Percentiles rank a stretch among this genome's conserved stretches.
These are phyloP conservation scores for Athelia sp. DNA, from an alignment of 1,284 basidiomycete species.

Conservation along the genomic window DNA sequence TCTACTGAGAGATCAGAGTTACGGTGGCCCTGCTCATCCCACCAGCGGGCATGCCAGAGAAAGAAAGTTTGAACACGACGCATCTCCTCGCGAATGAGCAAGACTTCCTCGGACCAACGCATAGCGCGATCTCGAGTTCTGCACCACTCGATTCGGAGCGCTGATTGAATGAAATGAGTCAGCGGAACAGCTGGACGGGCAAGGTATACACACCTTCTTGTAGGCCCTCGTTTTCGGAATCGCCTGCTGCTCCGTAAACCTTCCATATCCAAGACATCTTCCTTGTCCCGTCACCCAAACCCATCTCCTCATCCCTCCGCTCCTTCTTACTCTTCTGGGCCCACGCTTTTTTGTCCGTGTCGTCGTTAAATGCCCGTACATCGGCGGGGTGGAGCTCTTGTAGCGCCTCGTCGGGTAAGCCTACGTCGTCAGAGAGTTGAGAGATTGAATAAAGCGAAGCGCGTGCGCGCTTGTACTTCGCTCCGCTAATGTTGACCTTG, in stretches of 20 bases:
- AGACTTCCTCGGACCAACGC: not conserved
- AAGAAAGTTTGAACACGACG: not conserved
- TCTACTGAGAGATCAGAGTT: not conserved
- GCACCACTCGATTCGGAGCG: not conserved
- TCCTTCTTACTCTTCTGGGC: too few species aligned
- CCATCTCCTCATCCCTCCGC: too few species aligned
- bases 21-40: not conserved
- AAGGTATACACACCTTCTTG: not conserved
- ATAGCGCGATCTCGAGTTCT: not conserved
- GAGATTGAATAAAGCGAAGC: slow-evolving; percentile 1
- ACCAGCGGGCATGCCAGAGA: not conserved
- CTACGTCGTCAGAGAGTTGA: not conserved
- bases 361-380: not conserved
- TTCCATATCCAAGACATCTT: not conserved
- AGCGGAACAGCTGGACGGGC: not conserved
- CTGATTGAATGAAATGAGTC: not conserved
- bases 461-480: not conserved
- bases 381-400: not conserved
- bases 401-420: not conserved
- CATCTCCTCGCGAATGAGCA: not conserved
- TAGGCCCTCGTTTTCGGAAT: too few species aligned
- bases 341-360: not conserved
- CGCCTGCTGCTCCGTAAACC: not conserved
- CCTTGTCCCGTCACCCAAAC: not conserved
- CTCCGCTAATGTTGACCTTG: not conserved